phyloP scores from a whole-genome alignment of 2,329 filamentous ascomycete genomes.

The Amauroascus niger region DNA sequence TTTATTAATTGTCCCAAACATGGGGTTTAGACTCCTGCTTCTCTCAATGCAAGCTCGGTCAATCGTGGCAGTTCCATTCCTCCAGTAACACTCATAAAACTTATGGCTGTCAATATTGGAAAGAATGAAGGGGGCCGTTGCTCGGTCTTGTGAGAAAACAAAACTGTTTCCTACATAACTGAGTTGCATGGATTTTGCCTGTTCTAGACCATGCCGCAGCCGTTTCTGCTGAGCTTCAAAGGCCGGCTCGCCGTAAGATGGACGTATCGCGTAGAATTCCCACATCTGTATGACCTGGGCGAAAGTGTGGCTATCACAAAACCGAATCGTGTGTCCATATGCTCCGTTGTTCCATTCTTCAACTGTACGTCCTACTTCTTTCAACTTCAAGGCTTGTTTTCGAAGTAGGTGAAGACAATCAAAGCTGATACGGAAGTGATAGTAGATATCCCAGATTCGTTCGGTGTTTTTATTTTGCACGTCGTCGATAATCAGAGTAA shows the following conservation, averaged over 20 bases:
- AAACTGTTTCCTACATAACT: neutral
- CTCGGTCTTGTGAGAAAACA: neutral
- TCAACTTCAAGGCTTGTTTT: conserved; percentile 39
- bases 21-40: conserved; percentile 26
- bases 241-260: neutral
- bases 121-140: neutral
- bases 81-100: conserved; percentile 24
- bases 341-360: conserved; percentile 38
- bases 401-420: conserved; percentile 31
- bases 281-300: conserved; percentile 30
- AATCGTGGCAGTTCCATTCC: conserved; percentile 20
- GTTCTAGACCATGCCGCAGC: neutral
- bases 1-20: conserved; percentile 37
- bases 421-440: conserved; percentile 42
- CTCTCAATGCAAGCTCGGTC: conserved; percentile 14
- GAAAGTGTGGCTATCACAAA: conserved; percentile 44
- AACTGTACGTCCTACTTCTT: conserved; percentile 31
- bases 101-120: conserved; percentile 14
- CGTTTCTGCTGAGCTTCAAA: conserved; percentile 5
- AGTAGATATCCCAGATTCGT: conserved; percentile 47
- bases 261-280: conserved; percentile 25
- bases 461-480: conserved; percentile 21
- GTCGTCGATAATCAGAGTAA: conserved; percentile 44
- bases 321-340: conserved; percentile 41
- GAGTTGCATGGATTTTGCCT: conserved; percentile 13